Evolutionary conservation across 257 asterid species (phyloP), one percentile per base, ranked within the genome.

Genomic region (Lycium ferocissimum): DNA sequence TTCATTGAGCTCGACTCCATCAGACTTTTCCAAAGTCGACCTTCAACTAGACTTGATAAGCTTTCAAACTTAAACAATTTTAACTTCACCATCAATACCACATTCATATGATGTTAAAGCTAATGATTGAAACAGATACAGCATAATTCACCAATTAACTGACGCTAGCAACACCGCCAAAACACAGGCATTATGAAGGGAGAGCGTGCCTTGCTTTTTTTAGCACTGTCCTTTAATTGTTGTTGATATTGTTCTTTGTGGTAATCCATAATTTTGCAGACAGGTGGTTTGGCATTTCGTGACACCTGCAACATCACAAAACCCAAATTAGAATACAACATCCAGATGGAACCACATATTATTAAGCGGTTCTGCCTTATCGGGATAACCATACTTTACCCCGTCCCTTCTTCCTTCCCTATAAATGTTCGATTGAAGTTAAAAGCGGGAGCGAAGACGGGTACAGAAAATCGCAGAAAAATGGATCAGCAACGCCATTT

Each of bases 251-350:
- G 94, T 26, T 94, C 95, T 87, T 83, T 93, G 75, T 89, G 81
- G 90, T 86, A 92, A 90, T 96, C 96, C 88, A 88, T 87, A 63
- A 96, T 83, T 90, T 95, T 94, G 94, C 98, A 95, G 82, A 92
- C 99, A 62, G 98, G 98, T 84, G 97, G 97, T 51, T 87, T 85
- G 38, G 88, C 89, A 56, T 78, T 63, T 84, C 86, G 87, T 84
- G 92, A 91, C 87, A 95, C 99, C 99, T 96, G 89, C 86, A 88
- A 69, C 79, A 81, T 84, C 66, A 83, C 72, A 85, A 75, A 51
- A 88, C 84, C 45, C 56, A 65, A 62, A 18, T 57, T 69, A 57
- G 17, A 82, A 69, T 58, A 85, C 40, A 87, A 73, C 73, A 75
- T 72, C 35, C 73, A 62, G 22, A 40, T 82, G 87, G 85, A 86